These are phyloP conservation scores for Hydrangea macrophylla DNA, from an alignment of 148 eudicot species.

Conservation along the genomic window DNA sequence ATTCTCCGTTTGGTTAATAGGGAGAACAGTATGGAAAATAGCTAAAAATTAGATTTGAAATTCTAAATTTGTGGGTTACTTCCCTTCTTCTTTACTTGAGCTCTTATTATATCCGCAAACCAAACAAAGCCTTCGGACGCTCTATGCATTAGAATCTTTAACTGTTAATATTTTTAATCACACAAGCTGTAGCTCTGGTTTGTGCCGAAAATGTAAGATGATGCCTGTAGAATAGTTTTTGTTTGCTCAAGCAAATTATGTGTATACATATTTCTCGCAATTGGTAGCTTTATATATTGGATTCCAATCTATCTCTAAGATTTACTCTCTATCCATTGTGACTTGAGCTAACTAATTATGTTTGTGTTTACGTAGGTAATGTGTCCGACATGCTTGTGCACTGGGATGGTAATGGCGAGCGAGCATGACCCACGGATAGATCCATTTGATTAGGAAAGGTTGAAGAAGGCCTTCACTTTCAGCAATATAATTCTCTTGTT, in stretches of 20 bases:
- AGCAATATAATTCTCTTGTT: not conserved
- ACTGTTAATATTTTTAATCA: no score
- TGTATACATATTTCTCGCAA: not conserved
- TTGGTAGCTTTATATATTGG: not conserved
- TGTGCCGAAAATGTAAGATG: not conserved
- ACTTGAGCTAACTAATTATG: not conserved
- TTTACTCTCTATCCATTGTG: not conserved
- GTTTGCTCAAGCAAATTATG: not conserved
- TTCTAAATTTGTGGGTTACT: no score
- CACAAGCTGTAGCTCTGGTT: no score
- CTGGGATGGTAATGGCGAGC: conserved; percentile 91
- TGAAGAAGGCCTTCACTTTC: not conserved
- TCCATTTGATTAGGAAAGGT: conserved; percentile 46
- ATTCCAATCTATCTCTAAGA: not conserved
- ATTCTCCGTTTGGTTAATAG: no score
- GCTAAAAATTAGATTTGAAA: no score
- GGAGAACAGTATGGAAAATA: no score
- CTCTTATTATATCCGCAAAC: no score
- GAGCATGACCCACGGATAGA: conserved; percentile 79
- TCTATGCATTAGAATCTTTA: no score
- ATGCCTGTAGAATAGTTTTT: not conserved
- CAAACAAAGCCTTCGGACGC: no score
- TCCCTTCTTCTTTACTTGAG: no score
- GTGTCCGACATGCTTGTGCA: conserved; percentile 95
- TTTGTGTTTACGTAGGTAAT: conserved; percentile 49